Conservation (phyloP, 345 rosid species). For the Sisymbrium irio region DNA sequence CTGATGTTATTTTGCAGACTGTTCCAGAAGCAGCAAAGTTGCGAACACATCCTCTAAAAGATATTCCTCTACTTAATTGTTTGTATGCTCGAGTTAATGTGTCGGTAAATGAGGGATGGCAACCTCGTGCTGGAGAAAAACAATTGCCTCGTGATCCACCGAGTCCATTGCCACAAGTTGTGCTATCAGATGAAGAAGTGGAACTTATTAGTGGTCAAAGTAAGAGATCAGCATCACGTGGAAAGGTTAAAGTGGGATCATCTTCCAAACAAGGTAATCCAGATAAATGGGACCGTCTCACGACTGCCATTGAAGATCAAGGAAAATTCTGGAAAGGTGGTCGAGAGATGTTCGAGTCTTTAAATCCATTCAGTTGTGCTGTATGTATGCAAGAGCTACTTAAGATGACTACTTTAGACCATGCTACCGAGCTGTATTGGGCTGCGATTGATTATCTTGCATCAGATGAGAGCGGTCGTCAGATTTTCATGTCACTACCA, state of each 20-base stretch:
- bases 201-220: background rate
- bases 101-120: background rate
- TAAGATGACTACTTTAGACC: background rate
- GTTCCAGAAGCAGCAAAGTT: background rate
- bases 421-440: background rate
- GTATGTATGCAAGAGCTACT: background rate
- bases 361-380: background rate
- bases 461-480: background rate
- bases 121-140: background rate
- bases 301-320: background rate
- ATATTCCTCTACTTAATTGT: background rate
- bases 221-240: background rate
- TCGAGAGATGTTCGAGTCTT: background rate
- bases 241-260: background rate
- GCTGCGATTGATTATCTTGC: background rate
- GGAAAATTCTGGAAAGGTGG: background rate
- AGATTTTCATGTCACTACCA: background rate
- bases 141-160: background rate
- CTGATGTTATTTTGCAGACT: background rate
- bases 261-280: background rate
- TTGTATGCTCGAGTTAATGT: background rate
- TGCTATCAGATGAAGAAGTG: background rate
- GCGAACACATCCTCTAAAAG: background rate
- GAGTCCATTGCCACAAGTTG: background rate
- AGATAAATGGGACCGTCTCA: background rate